Evolutionary conservation across 495 filamentous ascomycete genomes (phyloP).

Genomic region (Aspergillus carlsbadensis): DNA sequence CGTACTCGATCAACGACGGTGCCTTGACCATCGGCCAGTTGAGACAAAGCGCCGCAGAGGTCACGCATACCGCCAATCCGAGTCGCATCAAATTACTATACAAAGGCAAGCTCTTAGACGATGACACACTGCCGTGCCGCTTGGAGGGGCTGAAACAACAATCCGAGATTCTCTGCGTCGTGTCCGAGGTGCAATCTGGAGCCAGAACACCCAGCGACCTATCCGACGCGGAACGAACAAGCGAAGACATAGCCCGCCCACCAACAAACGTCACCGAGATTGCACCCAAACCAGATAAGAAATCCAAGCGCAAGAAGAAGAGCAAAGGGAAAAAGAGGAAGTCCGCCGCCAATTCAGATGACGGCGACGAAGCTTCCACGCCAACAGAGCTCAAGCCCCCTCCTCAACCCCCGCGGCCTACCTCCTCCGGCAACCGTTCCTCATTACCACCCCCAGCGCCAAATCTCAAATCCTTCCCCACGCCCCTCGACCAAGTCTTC

Average conservation of each 20-base stretch:
- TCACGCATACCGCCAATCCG: constrained; percentile 60
- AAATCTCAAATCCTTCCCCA: constrained; percentile 31
- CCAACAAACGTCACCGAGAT: constrained; percentile 2
- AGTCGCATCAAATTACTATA: constrained; percentile 72
- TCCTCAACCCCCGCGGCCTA: constrained; percentile 12
- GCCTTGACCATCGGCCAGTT: constrained; percentile 67
- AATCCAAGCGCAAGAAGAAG: constrained; percentile 30
- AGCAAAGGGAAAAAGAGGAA: constrained; percentile 14
- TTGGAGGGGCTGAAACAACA: constrained; percentile 79
- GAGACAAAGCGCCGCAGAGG: constrained; percentile 59
- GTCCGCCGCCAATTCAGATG: constrained; percentile 22
- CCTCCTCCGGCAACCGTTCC: constrained; percentile 17
- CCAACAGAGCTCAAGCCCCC: constrained; percentile 13
- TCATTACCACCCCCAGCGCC: constrained; percentile 35
- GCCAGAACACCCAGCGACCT: constrained; percentile 49
- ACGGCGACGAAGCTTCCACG: constrained; percentile 5
- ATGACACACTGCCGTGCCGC: constrained; percentile 61
- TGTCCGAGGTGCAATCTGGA: constrained; percentile 47
- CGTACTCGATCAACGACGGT: constrained; percentile 79
- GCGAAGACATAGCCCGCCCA: constrained; percentile 21
- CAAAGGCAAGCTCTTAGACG: constrained; percentile 75
- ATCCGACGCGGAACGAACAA: constrained; percentile 39
- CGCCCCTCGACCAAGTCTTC: constrained; percentile 69
- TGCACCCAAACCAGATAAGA: constrained; percentile 23
- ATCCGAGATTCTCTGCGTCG: constrained; percentile 69